These are phyloP conservation scores for Irpex rosettiformis DNA, from an alignment of 1,284 basidiomycete genomes.

Conservation along the genomic window DNA sequence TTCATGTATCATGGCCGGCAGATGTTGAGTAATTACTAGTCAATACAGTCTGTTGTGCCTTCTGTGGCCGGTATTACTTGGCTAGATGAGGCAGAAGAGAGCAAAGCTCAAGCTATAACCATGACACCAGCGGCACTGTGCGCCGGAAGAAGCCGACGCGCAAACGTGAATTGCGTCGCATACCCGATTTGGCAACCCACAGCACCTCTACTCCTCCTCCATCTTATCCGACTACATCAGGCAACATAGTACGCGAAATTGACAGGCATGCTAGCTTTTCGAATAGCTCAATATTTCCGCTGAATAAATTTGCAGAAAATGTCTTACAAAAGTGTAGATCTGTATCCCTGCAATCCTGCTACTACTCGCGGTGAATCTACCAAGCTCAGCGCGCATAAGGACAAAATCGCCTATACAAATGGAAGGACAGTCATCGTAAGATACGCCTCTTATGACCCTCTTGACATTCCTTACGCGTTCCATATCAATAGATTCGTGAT, in stretches of 20 bases:
- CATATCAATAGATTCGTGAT: slow-evolving; percentile 51
- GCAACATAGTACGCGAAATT: background rate
- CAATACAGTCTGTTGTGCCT: no score
- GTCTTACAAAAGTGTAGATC: slow-evolving; percentile 52
- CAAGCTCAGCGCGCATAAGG: slow-evolving; percentile 81
- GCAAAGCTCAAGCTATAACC: background rate
- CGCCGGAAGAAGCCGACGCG: background rate
- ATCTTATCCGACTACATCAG: background rate
- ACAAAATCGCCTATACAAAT: slow-evolving; percentile 85
- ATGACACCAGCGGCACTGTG: background rate
- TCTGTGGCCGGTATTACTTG: no score
- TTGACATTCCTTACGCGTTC: background rate
- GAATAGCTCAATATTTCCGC: background rate
- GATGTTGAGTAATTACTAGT: no score
- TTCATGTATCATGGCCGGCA: no score
- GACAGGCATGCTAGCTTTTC: background rate
- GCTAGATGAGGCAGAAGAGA: background rate
- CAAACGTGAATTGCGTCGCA: background rate
- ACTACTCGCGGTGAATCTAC: slow-evolving; percentile 75
- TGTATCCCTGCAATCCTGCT: slow-evolving; percentile 75
- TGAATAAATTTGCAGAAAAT: slow-evolving; percentile 29
- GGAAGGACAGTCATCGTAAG: slow-evolving; percentile 84
- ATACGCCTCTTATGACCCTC: slow-evolving; percentile 16
- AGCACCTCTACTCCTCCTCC: background rate
- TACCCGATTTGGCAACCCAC: background rate